Evolutionary conservation across 352 stramenopile genomes (phyloP).

Genomic region (Phytophthora podocarpi): DNA sequence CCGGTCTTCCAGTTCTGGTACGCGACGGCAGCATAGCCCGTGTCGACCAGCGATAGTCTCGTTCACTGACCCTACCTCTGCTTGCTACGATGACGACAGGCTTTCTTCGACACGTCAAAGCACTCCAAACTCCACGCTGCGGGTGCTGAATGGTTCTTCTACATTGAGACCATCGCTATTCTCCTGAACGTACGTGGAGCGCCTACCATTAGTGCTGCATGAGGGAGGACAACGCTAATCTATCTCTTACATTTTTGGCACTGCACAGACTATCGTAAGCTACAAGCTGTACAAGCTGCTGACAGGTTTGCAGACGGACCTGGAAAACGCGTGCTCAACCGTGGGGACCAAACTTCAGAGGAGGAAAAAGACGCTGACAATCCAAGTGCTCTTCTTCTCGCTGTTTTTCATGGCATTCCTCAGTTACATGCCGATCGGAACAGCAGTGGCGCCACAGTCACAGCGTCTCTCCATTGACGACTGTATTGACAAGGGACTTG

Average conservation of each 20-base stretch:
- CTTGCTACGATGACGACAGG: conserved; percentile 23
- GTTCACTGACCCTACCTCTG: conserved; percentile 1
- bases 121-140: conserved; percentile 45
- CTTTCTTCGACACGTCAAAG: conserved; percentile 60
- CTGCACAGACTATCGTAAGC: conserved; percentile 44
- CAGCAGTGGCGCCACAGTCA: conserved; percentile 23
- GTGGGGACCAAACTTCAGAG: conserved; percentile 28
- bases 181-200: conserved; percentile 49
- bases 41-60: neutral
- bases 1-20: conserved; percentile 59
- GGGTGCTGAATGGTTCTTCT: conserved; percentile 68
- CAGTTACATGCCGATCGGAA: conserved; percentile 64
- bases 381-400: conserved; percentile 46
- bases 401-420: conserved; percentile 66
- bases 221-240: neutral
- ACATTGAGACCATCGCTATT: conserved; percentile 53
- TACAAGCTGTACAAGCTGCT: conserved; percentile 56
- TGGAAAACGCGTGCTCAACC: conserved; percentile 40
- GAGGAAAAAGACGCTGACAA: conserved; percentile 46
- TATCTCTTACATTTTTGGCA: neutral
- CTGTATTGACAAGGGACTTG: conserved; percentile 60
- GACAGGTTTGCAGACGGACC: conserved; percentile 30
- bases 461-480: conserved; percentile 47
- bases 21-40: neutral
- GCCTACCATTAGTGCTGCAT: neutral